Evolutionary conservation across 768 basidiomycete genomes (phyloP).

Genomic region (Gymnopilus dilepis): DNA sequence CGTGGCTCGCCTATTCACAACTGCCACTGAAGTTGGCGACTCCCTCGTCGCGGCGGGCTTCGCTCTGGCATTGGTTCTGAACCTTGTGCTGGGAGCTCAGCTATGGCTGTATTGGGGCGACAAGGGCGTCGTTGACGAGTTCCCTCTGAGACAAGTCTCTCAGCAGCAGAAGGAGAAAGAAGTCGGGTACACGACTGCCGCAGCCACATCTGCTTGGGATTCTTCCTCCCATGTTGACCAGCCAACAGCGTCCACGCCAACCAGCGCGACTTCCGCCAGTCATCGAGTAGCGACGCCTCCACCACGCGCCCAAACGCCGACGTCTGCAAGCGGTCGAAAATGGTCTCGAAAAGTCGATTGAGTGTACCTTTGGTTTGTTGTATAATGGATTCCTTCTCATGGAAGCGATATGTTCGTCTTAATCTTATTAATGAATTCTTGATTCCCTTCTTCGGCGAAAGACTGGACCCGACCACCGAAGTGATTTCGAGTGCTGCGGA

Average conservation of each 20-base stretch:
- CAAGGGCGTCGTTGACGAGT: conserved; percentile 35
- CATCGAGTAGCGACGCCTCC: conserved; percentile 50
- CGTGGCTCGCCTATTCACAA: conserved; percentile 92
- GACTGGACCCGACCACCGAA: background rate
- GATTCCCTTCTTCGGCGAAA: background rate
- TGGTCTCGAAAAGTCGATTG: conserved; percentile 81
- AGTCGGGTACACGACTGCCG: conserved; percentile 14
- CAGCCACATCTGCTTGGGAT: conserved; percentile 21
- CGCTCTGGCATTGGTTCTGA: conserved; percentile 79
- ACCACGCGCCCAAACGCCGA: conserved; percentile 36
- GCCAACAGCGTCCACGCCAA: conserved; percentile 15
- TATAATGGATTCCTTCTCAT: background rate
- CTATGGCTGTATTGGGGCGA: conserved; percentile 85
- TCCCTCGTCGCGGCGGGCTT: conserved; percentile 82
- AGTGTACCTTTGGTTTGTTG: conserved; percentile 19
- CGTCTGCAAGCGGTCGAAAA: conserved; percentile 62
- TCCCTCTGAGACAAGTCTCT: conserved; percentile 17
- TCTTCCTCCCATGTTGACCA: conserved; percentile 22
- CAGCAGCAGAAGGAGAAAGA: conserved; percentile 7
- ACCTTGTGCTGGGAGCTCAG: conserved; percentile 83
- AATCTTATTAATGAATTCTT: background rate
- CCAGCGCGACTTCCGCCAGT: conserved; percentile 26
- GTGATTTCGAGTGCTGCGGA: background rate
- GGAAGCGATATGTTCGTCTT: background rate
- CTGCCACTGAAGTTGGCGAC: conserved; percentile 88